Evolutionary conservation across 805 yeast genomes (phyloP), one percentile per base, ranked within the genome.

Genomic region (Sungouiella thailandica): DNA sequence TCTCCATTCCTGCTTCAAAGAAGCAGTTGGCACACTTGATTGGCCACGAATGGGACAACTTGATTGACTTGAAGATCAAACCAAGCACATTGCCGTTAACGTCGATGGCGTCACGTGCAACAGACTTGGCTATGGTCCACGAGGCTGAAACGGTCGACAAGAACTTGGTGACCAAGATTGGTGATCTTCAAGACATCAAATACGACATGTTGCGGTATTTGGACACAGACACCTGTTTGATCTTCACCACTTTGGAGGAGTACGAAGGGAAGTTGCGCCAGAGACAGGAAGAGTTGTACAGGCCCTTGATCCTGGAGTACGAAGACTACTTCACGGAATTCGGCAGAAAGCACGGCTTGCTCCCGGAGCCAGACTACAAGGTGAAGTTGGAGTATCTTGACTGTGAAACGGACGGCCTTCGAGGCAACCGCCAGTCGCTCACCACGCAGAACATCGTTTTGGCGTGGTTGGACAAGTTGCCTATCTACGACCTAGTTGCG

Each of bases 201-300:
- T 58, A 69, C 27, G 74, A 73, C 42, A 61, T 93, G 41, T 62
- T 90, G 50, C 77, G 89, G 35, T 93, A 89, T 53, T 66, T 94
- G 38, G 98, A 93, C 56, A 93, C 98, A 0, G 99, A 93, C 58
- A 88, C 97, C 2, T 65, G 95, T 42, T 68, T 93, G 34, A 87
- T 90, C 7, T 83, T 89, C 51, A 80, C 96, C 1, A 95, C 96
- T 9, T 44, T 48, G 8, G 69, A 65, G 26, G 97, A 90, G 55
- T 87, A 83, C 53, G 89, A 84, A 45, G 97, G 97, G 7, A 68
- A 65, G 26, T 68, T 93, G 41, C 73, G 98, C 52, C 56, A 64
- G 24, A 86, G 76, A n/a, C 98, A 93, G 59, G 80, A 86, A 43
- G 76, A 78, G 46, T 60, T 70, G 35, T 94, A 86, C 58, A 58